Evolutionary conservation across 2,329 filamentous ascomycete species (phyloP).

Genomic region (Dichotomopilus funicola): DNA sequence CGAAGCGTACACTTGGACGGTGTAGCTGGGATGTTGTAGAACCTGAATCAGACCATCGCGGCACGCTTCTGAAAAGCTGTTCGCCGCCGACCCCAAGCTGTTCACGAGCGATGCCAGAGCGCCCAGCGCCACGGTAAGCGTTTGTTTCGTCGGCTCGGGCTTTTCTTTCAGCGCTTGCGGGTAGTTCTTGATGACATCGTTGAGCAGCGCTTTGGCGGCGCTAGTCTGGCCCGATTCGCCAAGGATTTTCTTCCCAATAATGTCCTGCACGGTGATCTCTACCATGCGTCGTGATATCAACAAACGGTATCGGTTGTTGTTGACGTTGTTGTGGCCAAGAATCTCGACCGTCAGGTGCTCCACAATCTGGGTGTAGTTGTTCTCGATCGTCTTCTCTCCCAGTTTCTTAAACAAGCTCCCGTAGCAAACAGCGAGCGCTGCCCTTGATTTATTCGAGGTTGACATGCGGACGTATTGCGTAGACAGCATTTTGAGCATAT

Average conservation of each 20-base stretch:
- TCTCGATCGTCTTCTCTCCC: constrained; percentile 76
- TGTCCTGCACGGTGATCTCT: constrained; percentile 74
- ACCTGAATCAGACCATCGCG: constrained; percentile 85
- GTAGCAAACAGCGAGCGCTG: constrained; percentile 83
- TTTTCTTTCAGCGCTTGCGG: constrained; percentile 83
- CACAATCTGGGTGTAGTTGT: constrained; percentile 73
- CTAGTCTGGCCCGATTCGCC: constrained; percentile 84
- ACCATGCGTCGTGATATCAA: constrained; percentile 80
- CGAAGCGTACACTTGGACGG: constrained; percentile 85
- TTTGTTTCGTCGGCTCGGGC: constrained; percentile 81
- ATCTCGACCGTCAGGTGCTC: constrained; percentile 76
- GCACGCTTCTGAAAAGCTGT: constrained; percentile 71
- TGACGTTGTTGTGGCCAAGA: constrained; percentile 66
- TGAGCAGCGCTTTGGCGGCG: constrained; percentile 74
- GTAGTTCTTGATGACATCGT: constrained; percentile 88
- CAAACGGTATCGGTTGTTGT: constrained; percentile 79
- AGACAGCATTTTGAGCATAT: constrained; percentile 74
- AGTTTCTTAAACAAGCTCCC: constrained; percentile 71
- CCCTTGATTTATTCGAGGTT: constrained; percentile 73
- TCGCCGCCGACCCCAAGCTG: constrained; percentile 75
- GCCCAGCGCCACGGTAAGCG: constrained; percentile 70
- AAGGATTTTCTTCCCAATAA: constrained; percentile 73
- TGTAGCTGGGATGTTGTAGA: constrained; percentile 90
- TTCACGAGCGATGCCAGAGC: constrained; percentile 72
- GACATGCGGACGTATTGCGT: constrained; percentile 71